Base-by-base conservation (phyloP, 2,329 filamentous ascomycete genomes). In the Pseudogymnoascus sp. region DNA sequence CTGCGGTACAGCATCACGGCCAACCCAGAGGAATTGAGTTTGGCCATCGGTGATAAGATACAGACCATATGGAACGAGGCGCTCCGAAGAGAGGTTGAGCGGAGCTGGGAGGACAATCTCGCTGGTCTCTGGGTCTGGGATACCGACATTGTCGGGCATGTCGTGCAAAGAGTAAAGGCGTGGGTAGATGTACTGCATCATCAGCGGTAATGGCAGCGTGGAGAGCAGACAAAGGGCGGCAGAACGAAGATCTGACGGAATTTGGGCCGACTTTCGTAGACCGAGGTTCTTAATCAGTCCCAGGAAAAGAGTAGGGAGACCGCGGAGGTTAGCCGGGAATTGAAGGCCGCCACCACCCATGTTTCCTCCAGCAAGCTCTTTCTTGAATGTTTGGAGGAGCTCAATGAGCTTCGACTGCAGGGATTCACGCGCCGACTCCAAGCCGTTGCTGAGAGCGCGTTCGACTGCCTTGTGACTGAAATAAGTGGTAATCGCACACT, bases 381-480 rank as follows among this genome's bases (percentile, higher is more conserved):
- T 97, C 77, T 92, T 90, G 80, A 97, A 99, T 0, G 93, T 97
- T 74, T 93, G 89, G 65, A 99, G 80, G 59, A 99, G 84, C 78
- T 99, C 94, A 28, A 92, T 89, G 44, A 96, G 80, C 82, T 99
- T 99, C 68, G 87, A 85, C 75, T 97, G 92, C 47, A 97, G 81
- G 56, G 91, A 89, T 75, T 99, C 94, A 44, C 94, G 84, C 60
- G 94, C 94, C 59, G 91, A 88, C 70, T 99, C 94, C 61, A 99
- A 80, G 40, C 93, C 92, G 70, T 85, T 91, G 70, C 90, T 88
- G 40, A 99, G 80, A 10, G 90, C 87, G 69, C 91, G 84, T 79
- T 99, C 94, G 2, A 97, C 94, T 14, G 94, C 94, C 80, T 97
- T 97, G 82, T 99, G 94, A 70, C 89, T 93, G 80, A 93, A 97